Conservation (phyloP, 2,329 filamentous ascomycete genomes). For the Dothistroma septosporum region DNA sequence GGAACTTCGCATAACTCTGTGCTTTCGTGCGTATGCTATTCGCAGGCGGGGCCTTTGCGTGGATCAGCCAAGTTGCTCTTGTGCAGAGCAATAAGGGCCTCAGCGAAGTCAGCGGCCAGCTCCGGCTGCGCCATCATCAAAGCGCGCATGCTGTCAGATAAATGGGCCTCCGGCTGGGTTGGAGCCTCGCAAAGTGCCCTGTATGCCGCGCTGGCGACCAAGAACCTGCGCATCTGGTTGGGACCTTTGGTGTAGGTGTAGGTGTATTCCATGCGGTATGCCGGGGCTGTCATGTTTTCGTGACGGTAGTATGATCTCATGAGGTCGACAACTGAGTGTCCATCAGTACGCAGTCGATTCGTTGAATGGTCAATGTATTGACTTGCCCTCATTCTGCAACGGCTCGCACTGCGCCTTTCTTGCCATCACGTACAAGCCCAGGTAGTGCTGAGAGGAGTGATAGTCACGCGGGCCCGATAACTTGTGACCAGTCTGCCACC, state of each 20-base stretch:
- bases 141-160: slow-evolving; percentile 28
- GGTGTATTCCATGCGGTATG: slow-evolving; percentile 37
- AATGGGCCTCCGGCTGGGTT: slow-evolving; percentile 13
- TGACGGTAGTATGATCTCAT: slow-evolving; percentile 32
- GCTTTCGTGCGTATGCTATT: slow-evolving; percentile 30
- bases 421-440: slow-evolving; percentile 34
- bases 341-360: neutral
- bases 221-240: slow-evolving; percentile 33
- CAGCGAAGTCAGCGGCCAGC: slow-evolving; percentile 30
- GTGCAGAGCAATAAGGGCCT: slow-evolving; percentile 27
- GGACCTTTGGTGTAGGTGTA: slow-evolving; percentile 28
- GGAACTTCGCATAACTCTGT: slow-evolving; percentile 10
- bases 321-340: slow-evolving; percentile 30
- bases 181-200: slow-evolving; percentile 26
- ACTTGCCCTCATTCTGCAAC: slow-evolving; percentile 31
- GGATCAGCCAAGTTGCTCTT: slow-evolving; percentile 29
- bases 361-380: neutral
- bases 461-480: slow-evolving; percentile 35
- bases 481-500: slow-evolving; percentile 28
- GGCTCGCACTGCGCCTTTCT: slow-evolving; percentile 27
- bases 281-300: slow-evolving; percentile 33
- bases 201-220: slow-evolving; percentile 33
- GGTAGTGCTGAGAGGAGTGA: slow-evolving; percentile 34
- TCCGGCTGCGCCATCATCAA: slow-evolving; percentile 27
- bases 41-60: slow-evolving; percentile 29